phyloP scores from a whole-genome alignment of 768 basidiomycete species.

The Pleurotus ostreatus region DNA sequence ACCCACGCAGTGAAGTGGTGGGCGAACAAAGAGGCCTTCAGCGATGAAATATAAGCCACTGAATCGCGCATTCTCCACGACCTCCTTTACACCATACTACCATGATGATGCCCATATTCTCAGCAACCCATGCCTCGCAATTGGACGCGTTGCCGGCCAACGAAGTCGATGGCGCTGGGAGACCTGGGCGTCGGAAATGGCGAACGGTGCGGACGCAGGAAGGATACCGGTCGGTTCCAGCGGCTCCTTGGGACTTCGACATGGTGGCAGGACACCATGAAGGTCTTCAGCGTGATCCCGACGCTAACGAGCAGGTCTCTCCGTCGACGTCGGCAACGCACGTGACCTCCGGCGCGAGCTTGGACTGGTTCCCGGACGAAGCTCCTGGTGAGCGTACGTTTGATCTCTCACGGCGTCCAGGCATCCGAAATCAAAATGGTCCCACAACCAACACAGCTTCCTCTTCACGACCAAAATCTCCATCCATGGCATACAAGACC shows the following conservation, averaged over 20 bases:
- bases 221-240: background rate
- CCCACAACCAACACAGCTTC: background rate
- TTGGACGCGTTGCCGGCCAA: background rate
- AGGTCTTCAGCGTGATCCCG: too few species aligned
- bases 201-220: background rate
- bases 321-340: too few species aligned
- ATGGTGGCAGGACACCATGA: too few species aligned
- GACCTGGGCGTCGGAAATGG: background rate
- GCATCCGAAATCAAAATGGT: background rate
- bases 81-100: background rate
- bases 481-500: conserved; percentile 44
- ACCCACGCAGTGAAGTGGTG: too few species aligned
- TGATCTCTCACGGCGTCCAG: background rate
- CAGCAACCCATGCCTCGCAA: conserved; percentile 1
- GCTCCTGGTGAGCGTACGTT: too few species aligned
- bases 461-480: background rate
- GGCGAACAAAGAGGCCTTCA: too few species aligned
- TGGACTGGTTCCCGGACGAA: background rate
- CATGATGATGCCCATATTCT: conserved; percentile 1
- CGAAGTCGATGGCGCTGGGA: background rate
- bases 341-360: background rate
- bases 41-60: too few species aligned
- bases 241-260: too few species aligned
- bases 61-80: background rate
- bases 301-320: too few species aligned